These are phyloP conservation scores for Croton laevigatus DNA, from an alignment of 441 rosid genomes.

Conservation along the genomic window DNA sequence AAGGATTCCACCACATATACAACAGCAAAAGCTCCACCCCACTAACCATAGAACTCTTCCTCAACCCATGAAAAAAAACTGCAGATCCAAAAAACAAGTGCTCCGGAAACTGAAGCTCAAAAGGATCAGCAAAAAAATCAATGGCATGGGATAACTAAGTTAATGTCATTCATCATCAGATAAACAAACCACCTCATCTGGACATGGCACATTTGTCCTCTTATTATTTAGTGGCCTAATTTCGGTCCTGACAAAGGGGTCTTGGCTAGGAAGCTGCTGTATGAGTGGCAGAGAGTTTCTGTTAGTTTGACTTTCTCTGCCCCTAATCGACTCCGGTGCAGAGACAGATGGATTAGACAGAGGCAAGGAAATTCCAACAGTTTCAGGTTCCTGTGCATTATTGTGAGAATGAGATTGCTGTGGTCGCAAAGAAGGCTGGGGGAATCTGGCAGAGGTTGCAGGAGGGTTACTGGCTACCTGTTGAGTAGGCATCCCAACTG, in stretches of 20 bases:
- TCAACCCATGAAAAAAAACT: not conserved
- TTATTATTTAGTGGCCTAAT: slow-evolving; percentile 3
- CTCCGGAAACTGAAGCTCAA: not conserved
- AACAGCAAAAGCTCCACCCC: not conserved
- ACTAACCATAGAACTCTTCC: not conserved
- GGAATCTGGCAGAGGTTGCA: slow-evolving; percentile 18
- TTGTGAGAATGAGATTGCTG: slow-evolving; percentile 17
- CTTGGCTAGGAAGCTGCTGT: slow-evolving; percentile 17
- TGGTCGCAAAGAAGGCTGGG: slow-evolving; percentile 21
- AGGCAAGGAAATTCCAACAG: slow-evolving; percentile 22
- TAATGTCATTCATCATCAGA: slow-evolving; percentile 74
- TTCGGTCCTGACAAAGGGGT: slow-evolving; percentile 21
- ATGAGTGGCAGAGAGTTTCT: slow-evolving; percentile 26
- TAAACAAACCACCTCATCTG: slow-evolving; percentile 51
- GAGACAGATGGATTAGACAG: slow-evolving; percentile 12
- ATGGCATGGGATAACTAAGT: not conserved
- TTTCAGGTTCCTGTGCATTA: slow-evolving; percentile 19
- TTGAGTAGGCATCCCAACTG: slow-evolving; percentile 25
- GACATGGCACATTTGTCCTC: slow-evolving; percentile 15
- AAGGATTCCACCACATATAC: not conserved
- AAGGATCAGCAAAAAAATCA: not conserved
- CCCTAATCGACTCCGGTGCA: slow-evolving; percentile 27
- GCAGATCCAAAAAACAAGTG: not conserved
- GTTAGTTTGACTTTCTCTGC: slow-evolving; percentile 18
- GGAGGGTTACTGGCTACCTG: slow-evolving; percentile 21